phyloP scores from a whole-genome alignment of 164 flowering plant species.

The Vitis riparia region DNA sequence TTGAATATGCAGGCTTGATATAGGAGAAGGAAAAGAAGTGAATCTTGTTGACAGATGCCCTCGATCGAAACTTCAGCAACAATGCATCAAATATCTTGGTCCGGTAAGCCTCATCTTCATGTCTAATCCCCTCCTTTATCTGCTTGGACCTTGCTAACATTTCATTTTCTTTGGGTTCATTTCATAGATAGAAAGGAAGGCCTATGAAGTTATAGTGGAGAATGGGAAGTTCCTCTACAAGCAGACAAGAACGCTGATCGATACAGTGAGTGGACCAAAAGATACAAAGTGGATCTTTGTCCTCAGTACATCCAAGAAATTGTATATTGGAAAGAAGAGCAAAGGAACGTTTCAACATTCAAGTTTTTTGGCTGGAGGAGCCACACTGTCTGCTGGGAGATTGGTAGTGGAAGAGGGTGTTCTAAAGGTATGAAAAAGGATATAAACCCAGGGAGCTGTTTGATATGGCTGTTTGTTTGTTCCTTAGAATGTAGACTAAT shows the following conservation, averaged over 20 bases:
- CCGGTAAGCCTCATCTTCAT: constrained; percentile 51
- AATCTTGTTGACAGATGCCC: constrained; percentile 63
- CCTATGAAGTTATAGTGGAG: constrained; percentile 65
- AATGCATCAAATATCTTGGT: constrained; percentile 94
- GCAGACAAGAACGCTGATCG: constrained; percentile 49
- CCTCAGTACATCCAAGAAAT: constrained; percentile 68
- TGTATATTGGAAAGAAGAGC: constrained; percentile 78
- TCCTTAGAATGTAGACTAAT: neutral
- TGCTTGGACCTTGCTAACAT: neutral
- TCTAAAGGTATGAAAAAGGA: constrained; percentile 53
- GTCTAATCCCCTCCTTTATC: too few species aligned
- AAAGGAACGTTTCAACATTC: constrained; percentile 96
- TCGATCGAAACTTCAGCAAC: constrained; percentile 76
- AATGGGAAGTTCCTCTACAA: constrained; percentile 64
- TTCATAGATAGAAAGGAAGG: constrained; percentile 70
- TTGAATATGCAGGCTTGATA: constrained; percentile 64
- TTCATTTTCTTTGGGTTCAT: neutral
- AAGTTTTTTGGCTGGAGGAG: constrained; percentile 98
- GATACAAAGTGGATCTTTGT: constrained; percentile 95
- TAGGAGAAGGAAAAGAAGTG: constrained; percentile 88
- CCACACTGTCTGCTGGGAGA: constrained; percentile 92
- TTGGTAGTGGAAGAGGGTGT: constrained; percentile 65
- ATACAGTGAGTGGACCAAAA: constrained; percentile 58
- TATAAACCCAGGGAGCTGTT: neutral
- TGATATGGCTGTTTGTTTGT: neutral